Conservation (phyloP, 352 stramenopile genomes). For the Phytophthora quininea region DNA sequence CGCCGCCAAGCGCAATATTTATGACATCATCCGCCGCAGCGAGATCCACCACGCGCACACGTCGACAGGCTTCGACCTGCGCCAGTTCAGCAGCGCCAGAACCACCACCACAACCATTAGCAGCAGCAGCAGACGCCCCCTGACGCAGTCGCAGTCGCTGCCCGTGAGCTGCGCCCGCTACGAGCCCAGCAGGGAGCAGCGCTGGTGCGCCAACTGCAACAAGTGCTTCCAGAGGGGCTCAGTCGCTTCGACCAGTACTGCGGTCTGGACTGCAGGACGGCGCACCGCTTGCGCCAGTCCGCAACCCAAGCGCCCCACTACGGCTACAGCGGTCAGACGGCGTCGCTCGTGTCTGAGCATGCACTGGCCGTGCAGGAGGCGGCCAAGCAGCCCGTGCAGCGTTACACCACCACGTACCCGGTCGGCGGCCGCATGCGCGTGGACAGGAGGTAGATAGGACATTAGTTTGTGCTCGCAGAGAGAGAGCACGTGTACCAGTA, state of each 20-base stretch:
- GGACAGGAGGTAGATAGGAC: slow-evolving; percentile 15
- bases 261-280: slow-evolving; percentile 73
- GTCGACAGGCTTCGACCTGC: slow-evolving; percentile 25
- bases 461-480: slow-evolving; percentile 1
- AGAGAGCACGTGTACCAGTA: slow-evolving; percentile 8
- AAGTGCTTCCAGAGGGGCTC: slow-evolving; percentile 77
- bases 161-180: slow-evolving; percentile 24
- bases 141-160: slow-evolving; percentile 21
- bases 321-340: slow-evolving; percentile 20
- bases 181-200: slow-evolving; percentile 70
- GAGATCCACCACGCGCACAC: slow-evolving; percentile 23
- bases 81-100: slow-evolving; percentile 26
- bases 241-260: slow-evolving; percentile 79
- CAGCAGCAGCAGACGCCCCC: no score
- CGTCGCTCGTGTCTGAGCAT: slow-evolving; percentile 29
- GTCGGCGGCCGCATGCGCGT: slow-evolving; percentile 7
- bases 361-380: slow-evolving; percentile 22
- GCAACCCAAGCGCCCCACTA: slow-evolving; percentile 35
- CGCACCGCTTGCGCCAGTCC: slow-evolving; percentile 41
- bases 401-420: slow-evolving; percentile 26
- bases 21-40: slow-evolving; percentile 57
- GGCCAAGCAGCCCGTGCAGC: slow-evolving; percentile 23
- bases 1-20: slow-evolving; percentile 42
- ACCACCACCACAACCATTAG: background rate
- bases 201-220: slow-evolving; percentile 80